A percentile compares a stretch with the other conserved stretches of the same genome.
phyloP scores from a whole-genome alignment of 2,329 filamentous ascomycete genomes.

The Pseudofabraea citricarpa region DNA sequence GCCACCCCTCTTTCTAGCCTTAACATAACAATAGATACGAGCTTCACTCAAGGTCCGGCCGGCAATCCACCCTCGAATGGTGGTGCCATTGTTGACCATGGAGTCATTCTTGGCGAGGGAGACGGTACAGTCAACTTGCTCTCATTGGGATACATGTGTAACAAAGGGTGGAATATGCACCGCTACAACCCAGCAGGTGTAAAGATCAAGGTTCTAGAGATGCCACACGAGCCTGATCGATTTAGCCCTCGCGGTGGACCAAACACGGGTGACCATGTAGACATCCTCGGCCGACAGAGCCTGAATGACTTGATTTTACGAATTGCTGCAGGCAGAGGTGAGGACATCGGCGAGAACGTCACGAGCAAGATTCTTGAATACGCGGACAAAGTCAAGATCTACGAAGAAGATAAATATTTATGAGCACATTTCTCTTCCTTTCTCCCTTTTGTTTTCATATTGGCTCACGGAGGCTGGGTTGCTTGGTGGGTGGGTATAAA shows the following conservation, averaged over 20 bases:
- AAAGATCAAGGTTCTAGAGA: conserved; percentile 83
- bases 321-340: conserved; percentile 80
- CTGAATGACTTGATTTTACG: conserved; percentile 87
- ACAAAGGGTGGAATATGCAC: conserved; percentile 88
- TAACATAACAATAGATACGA: conserved; percentile 71
- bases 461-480: too few species aligned
- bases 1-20: conserved; percentile 59
- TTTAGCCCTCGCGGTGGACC: conserved; percentile 77
- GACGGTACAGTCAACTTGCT: conserved; percentile 95
- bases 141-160: conserved; percentile 93
- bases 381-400: conserved; percentile 74
- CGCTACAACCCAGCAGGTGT: conserved; percentile 85
- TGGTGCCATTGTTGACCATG: conserved; percentile 62
- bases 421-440: too few species aligned
- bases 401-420: conserved; percentile 24
- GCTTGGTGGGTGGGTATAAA: too few species aligned
- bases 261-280: conserved; percentile 84
- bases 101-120: conserved; percentile 92
- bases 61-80: conserved; percentile 1
- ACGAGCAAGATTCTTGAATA: conserved; percentile 80
- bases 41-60: conserved; percentile 44
- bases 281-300: conserved; percentile 84
- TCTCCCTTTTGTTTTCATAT: too few species aligned
- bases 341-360: conserved; percentile 71
- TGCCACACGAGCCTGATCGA: conserved; percentile 91